A percentile compares a stretch with the other conserved stretches of the same genome.
phyloP scores from a whole-genome alignment of 768 basidiomycete species.

The Plicaturopsis crispa region DNA sequence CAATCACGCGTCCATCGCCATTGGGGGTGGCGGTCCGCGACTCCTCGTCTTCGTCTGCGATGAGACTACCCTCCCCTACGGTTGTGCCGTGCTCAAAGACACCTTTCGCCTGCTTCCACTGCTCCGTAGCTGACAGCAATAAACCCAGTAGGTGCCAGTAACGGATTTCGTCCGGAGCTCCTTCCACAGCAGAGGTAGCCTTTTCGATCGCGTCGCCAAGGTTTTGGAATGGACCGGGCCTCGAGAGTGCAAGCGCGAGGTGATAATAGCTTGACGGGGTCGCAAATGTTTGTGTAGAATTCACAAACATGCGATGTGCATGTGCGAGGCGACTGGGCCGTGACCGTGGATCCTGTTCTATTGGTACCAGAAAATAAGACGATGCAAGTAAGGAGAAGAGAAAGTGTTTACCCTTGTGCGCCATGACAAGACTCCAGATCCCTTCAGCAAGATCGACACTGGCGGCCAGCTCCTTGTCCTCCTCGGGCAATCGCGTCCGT shows the following conservation, averaged over 20 bases:
- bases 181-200: slow-evolving; percentile 69
- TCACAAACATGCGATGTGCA: slow-evolving; percentile 43
- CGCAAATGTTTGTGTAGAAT: slow-evolving; percentile 39
- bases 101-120: slow-evolving; percentile 71
- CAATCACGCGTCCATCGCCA: background rate
- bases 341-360: slow-evolving; percentile 54
- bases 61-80: slow-evolving; percentile 40
- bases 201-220: slow-evolving; percentile 59
- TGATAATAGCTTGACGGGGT: slow-evolving; percentile 65
- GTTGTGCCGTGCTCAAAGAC: slow-evolving; percentile 74
- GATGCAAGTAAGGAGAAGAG: too few species aligned
- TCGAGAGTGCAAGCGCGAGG: slow-evolving; percentile 67
- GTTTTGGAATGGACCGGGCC: slow-evolving; percentile 56
- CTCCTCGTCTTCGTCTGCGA: slow-evolving; percentile 4
- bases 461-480: slow-evolving; percentile 48
- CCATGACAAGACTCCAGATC: slow-evolving; percentile 63
- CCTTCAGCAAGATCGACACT: slow-evolving; percentile 65
- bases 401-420: slow-evolving; percentile 53
- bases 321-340: slow-evolving; percentile 52
- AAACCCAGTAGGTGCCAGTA: slow-evolving; percentile 92
- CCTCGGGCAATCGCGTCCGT: slow-evolving; percentile 38
- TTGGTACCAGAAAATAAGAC: slow-evolving; percentile 20
- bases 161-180: slow-evolving; percentile 44
- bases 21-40: background rate
- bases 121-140: slow-evolving; percentile 67